Evolutionary conservation across 371 early-diverging fungal species (phyloP), one percentile per base, ranked within the genome.

Genomic region (Basidiobolus meristosporus): DNA sequence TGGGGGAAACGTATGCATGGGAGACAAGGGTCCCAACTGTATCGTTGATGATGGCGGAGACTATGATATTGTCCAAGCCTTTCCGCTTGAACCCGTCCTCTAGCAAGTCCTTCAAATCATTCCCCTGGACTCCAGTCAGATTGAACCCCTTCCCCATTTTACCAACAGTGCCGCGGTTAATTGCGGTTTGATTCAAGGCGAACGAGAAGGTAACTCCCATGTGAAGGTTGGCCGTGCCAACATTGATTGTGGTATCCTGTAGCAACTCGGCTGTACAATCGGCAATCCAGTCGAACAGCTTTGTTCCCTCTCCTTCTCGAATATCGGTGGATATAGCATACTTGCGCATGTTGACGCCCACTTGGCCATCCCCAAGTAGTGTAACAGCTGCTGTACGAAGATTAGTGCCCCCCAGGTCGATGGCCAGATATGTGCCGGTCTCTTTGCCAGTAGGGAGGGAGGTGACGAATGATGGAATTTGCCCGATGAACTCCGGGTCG

Each of bases 351-450:
- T 57, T 64, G 31, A 78, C 67, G n/a, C 52, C 54, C 31, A 73
- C 56, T 42, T 73, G 59, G 39, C 84, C 79, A 43, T 68, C 59
- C 28, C 90, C 91, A 37, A 69, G 53, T 1, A 88, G 56, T 31
- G 63, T 65, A 21, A 85, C 80, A 36, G 75, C 73, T 45, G 81
- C 77, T 4, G 88, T 82, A 33, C 92, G 80, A 44, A 91, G 67
- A 54, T 91, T 86, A 45, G 89, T 84, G 31, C 92, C 95, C 37
- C 91, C 92, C 40, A 91, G 63, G 59, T 93, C 95, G 31, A 93
- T 62, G 16, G 90, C 84, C 16, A 93, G 60, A 61, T 68, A 88
- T 22, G 72, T 70, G 28, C 90, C 91, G 10, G 58, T 72, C 47
- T 90, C 92, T 33, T 65, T 50, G 22, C 90, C 91, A 16, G 68